Base-by-base conservation (phyloP, 805 yeast species). In the Cyberlindnera sargentensis region DNA sequence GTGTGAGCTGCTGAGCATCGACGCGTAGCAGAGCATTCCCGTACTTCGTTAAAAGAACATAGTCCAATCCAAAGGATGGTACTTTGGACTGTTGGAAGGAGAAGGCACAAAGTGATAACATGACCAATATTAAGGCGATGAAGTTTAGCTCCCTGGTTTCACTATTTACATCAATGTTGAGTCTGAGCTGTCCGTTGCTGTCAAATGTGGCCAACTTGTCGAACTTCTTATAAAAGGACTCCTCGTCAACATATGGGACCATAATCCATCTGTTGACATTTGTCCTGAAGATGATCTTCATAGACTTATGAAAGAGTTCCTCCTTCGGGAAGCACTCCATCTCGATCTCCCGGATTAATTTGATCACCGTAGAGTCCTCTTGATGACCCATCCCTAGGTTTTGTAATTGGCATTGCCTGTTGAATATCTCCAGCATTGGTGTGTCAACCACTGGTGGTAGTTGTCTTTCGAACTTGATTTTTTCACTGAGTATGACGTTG, bases 211-310 rank as follows among this genome's bases (percentile, higher is more conserved):
- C 28, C 31, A 32, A 26, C 9, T 30, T 8, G 15, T 28, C 5
- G 25, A 34, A 44, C 28, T 29, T 42, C n/a, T 26, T 4, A 11
- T 34, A 9, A 37, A 49, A 49, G 1, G 46, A 26, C 3, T 15
- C 37, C 30, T 49, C 48, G 27, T 49, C 44, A 5, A 42, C 37
- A 20, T 46, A 46, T 4, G 52, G 49, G 34, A 46, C 45, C 8
- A 49, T 29, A 6, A 36, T 34, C 42, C 43, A 46, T 30, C 52
- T 39, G 29, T 46, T 20, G 5, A 27, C 28, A 30, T 46, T 49
- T 31, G 45, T 45, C 15, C 45, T 37, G 42, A 49, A 44, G 35
- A 48, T 43, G 31, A 43, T 34, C 4, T 24, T 6, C 32, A 48
- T 31, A 1, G 32, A 37, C 23, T 31, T 37, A 6, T 35, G 37